Evolutionary conservation across 1,284 basidiomycete genomes (phyloP).

Genomic region (Cutaneotrichosporon sp.): DNA sequence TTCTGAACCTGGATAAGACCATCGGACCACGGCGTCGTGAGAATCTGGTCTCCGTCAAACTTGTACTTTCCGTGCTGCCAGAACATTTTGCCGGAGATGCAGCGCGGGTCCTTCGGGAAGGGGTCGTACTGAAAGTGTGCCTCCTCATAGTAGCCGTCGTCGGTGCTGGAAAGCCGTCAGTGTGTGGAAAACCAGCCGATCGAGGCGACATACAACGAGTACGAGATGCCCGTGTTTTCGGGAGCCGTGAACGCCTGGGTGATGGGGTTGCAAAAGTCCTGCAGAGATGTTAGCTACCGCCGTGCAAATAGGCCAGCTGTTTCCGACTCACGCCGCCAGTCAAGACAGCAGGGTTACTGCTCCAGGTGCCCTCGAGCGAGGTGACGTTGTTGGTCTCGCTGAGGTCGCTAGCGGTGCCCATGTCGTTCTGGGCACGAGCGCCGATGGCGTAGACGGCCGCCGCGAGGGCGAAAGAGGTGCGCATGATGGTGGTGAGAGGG

Average conservation of each 20-base stretch:
- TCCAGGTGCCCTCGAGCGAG: constrained; percentile 73
- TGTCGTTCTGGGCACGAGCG: constrained; percentile 4
- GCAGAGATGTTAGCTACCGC: not conserved
- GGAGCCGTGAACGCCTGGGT: constrained; percentile 77
- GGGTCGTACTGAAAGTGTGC: constrained; percentile 76
- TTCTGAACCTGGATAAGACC: constrained; percentile 89
- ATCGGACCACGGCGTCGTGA: constrained; percentile 65
- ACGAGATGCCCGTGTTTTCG: constrained; percentile 71
- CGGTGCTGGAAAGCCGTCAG: constrained; percentile 49
- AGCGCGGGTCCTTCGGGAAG: constrained; percentile 55
- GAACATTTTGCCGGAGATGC: constrained; percentile 71
- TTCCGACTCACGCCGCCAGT: constrained; percentile 70
- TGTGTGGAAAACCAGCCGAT: not conserved
- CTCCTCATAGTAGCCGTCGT: constrained; percentile 74
- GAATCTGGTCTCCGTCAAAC: constrained; percentile 65
- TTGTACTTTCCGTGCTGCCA: constrained; percentile 79
- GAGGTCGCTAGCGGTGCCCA: constrained; percentile 23
- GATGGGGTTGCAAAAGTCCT: constrained; percentile 77
- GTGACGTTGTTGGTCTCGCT: constrained; percentile 57
- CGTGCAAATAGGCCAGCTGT: too few species aligned
- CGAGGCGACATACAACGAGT: constrained; percentile 66
- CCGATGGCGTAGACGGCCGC: constrained; percentile 7
- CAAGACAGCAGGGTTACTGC: constrained; percentile 62
- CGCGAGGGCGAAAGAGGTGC: constrained; percentile 7
- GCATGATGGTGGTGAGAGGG: constrained; percentile 8